Base-by-base conservation (phyloP, 768 basidiomycete genomes). In the Tricholoma hemisulphureum region DNA sequence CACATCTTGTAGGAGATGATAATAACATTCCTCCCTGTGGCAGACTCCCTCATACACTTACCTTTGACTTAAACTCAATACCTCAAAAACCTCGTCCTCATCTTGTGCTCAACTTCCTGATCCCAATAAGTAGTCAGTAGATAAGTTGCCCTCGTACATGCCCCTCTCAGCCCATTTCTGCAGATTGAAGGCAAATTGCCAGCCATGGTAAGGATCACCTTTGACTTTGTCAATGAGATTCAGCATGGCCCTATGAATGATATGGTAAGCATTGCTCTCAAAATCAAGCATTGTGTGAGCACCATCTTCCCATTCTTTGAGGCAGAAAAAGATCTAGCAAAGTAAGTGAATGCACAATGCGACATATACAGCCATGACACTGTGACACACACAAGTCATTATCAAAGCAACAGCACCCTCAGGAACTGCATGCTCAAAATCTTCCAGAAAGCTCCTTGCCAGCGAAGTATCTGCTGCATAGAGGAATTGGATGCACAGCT, bases 361-460 rank as follows among this genome's bases (percentile, higher is more conserved):
- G 6, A 26, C 16, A 4, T 46, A 26, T 31, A n/a, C 14, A 24
- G 35, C 46, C 46, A 26, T 23, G n/a, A n/a, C n/a, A n/a, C n/a
- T n/a, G n/a, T n/a, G n/a, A 43, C 45, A 32, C 52, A 63, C 54
- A 43, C 48, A 57, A 21, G 62, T 60, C 46, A 61, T 54, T 20
- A 56, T 57, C 18, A 61, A 35, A 21, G 53, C 54, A 26, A 60
- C 29, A 8, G 51, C 53, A 50, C 46, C 28, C 14, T 46, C 56
- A 26, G 61, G 59, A 26, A 63, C 57, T 35, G 50, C 53, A 4
- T 49, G 23, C 18, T 48, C 35, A 34, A 63, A 61, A 24, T 58
- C 54, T 1, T 53, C 59, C 6, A 54, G 60, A 39, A 56, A 61
- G 14, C 6, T 11, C 18, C 48, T 50, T 18, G 60, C 62, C 35